Base-by-base conservation (phyloP, 2,329 filamentous ascomycete genomes). In the Pseudogymnoascus destructans region DNA sequence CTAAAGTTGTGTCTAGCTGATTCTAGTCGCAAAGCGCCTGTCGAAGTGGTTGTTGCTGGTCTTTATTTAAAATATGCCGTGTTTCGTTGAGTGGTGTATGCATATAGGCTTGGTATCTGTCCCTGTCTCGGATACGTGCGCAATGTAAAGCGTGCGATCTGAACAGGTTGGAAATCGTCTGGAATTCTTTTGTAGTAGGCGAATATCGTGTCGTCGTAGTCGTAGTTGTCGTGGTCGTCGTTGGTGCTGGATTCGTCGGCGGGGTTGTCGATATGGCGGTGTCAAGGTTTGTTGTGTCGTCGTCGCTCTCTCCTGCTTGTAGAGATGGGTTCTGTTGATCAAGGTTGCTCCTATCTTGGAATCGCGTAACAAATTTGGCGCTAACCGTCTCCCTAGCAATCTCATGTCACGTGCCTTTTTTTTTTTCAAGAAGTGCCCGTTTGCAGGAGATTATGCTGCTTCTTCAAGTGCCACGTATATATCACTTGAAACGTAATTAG, bases 221-320 rank as follows among this genome's bases (percentile, higher is more conserved):
- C 46, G 46, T 52, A 52, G n/a, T 52, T 52, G 46, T 52, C 46
- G 46, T 52, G 25, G 46, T 52, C 46, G 46, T 52, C 46, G 46
- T 52, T 52, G 46, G 9, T 52, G 46, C 25, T 30, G 25, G 9
- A 52, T 13, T 52, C 9, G 46, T 52, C 46, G 25, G 46, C 46
- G 46, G 46, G 46, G 46, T 52, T 52, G 46, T 52, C 46, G 46
- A 52, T 52, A 52, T 52, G 46, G 46, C 25, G 46, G 46, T 52
- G 46, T 52, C 46, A 52, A 52, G 46, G 46, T 52, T 52, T 52
- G 46, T 52, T 52, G 46, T 52, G 46, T 52, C 46, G 46, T 52
- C 46, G 46, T 52, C 46, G 25, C 25, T 52, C 46, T 52, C 46
- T 52, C 46, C 46, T 52, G 25, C 25, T 30, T 25, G 46, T 52